Evolutionary conservation across 2,329 filamentous ascomycete genomes (phyloP).

Genomic region (Simplicillium aogashimaense): DNA sequence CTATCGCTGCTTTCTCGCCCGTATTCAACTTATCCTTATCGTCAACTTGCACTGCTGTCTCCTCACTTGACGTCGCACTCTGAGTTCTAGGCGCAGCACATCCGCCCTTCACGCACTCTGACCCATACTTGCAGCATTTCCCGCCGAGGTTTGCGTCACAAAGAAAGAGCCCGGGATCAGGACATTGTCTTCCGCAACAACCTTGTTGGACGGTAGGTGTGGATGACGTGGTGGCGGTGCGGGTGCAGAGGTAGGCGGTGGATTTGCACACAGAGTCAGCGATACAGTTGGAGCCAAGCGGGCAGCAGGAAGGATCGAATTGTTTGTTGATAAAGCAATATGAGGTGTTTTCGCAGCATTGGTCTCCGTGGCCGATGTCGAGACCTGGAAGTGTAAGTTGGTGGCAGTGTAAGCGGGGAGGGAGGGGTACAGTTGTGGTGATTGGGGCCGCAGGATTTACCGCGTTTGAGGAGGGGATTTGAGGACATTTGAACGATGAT

Average conservation of each 20-base stretch:
- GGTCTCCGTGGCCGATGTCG: slow-evolving; percentile 25
- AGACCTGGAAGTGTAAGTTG: slow-evolving; percentile 20
- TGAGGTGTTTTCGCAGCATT: slow-evolving; percentile 31
- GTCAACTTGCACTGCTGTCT: slow-evolving; percentile 6
- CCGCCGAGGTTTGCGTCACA: slow-evolving; percentile 34
- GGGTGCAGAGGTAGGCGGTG: slow-evolving; percentile 22
- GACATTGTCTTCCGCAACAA: slow-evolving; percentile 31
- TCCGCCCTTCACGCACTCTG: slow-evolving; percentile 26
- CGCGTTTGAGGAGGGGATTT: neutral
- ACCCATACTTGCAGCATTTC: slow-evolving; percentile 38
- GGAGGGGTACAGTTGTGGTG: slow-evolving; percentile 2
- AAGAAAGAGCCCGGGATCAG: slow-evolving; percentile 28
- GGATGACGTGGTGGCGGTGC: slow-evolving; percentile 16
- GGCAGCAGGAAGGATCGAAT: slow-evolving; percentile 28
- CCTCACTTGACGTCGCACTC: slow-evolving; percentile 9
- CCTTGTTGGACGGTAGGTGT: slow-evolving; percentile 15
- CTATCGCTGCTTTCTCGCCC: no score
- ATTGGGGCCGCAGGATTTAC: slow-evolving; percentile 1
- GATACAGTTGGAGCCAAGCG: slow-evolving; percentile 29
- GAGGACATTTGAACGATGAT: no score
- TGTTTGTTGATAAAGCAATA: slow-evolving; percentile 34
- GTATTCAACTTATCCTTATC: no score
- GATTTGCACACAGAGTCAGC: slow-evolving; percentile 23
- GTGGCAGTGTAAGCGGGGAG: no score
- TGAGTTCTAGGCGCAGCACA: slow-evolving; percentile 23